Evolutionary conservation across 1,284 basidiomycete genomes (phyloP), one percentile per base, ranked within the genome.

Genomic region (Ceratobasidium sp.): DNA sequence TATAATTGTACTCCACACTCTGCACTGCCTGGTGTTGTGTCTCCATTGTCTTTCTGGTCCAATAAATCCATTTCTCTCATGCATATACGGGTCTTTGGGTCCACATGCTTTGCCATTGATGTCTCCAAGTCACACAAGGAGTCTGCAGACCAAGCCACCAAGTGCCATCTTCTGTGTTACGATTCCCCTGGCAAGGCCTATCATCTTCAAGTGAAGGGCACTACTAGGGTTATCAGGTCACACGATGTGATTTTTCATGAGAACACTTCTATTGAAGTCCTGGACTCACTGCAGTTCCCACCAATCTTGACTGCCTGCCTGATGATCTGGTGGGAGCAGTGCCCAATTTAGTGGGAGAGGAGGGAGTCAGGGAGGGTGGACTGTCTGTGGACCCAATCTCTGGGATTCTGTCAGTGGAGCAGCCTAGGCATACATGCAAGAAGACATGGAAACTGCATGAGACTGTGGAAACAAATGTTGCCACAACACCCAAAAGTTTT

Each of bases 171-270:
- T 18, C 44, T 79, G 3, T 70, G 78, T 1, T 79, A 76, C 44
- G 60, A 35, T 0, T 20, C 38, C 5, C 38, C 46, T 20, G 3
- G 54, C 0, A 79, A 79, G 50, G 76, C 62, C 0, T 74, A 64
- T 23, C 16, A 41, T 1, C 27, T 79, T 4, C 55, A 52, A 20
- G 52, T 73, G 27, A 41, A 44, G 1, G 50, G 44, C 10, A 67
- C 71, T 5, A 41, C n/a, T 20, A 62, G 57, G 18, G 57, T 79
- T 14, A 27, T 73, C 6, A 14, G 33, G 0, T 67, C 55, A 3
- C 68, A 66, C n/a, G 77, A 79, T 46, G 77, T 79, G 12, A 44
- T 69, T 12, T 79, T 79, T 35, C 48, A 78, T 41, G 76, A 79
- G 35, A 30, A 27, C 16, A 16, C 35, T 1, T 27, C 65, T 18